Percentiles rank a stretch among this genome's conserved stretches.
Conservation (phyloP, 495 filamentous ascomycete species). For the Penicillium lividum region DNA sequence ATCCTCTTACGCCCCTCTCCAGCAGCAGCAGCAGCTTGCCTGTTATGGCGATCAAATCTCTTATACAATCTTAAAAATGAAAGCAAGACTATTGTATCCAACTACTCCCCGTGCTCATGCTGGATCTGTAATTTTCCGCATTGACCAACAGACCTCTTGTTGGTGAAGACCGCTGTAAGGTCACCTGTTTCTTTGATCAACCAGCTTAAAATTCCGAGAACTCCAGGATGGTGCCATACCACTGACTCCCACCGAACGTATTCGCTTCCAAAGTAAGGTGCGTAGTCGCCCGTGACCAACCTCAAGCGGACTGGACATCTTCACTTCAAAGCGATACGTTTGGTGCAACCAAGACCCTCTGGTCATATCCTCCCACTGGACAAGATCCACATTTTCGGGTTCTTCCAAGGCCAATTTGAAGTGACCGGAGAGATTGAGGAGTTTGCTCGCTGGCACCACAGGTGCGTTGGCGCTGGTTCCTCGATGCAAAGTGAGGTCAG, state of each 20-base stretch:
- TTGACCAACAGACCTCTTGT: slow-evolving; percentile 11
- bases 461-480: slow-evolving; percentile 17
- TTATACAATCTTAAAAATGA: slow-evolving; percentile 25
- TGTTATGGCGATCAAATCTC: slow-evolving; percentile 18
- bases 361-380: slow-evolving; percentile 30
- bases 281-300: slow-evolving; percentile 10
- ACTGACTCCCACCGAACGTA: slow-evolving; percentile 20
- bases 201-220: slow-evolving; percentile 24
- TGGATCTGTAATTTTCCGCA: slow-evolving; percentile 28
- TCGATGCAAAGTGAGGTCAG: slow-evolving; percentile 23
- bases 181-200: slow-evolving; percentile 19
- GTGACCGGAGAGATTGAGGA: slow-evolving; percentile 18
- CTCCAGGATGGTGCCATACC: slow-evolving; percentile 12
- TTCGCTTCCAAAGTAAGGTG: slow-evolving; percentile 28
- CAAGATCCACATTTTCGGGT: slow-evolving; percentile 13
- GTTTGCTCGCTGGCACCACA: slow-evolving; percentile 26
- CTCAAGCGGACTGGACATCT: background rate
- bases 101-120: slow-evolving; percentile 24
- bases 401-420: slow-evolving; percentile 26
- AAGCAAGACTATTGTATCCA: slow-evolving; percentile 29
- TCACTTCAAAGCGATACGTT: slow-evolving; percentile 25
- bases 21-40: slow-evolving; percentile 6
- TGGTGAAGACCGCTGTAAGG: slow-evolving; percentile 24
- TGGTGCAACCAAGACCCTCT: slow-evolving; percentile 10
- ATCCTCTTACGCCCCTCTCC: slow-evolving; percentile 20